Evolutionary conservation across 306 rosid species (phyloP).

Genomic region (Elaeagnus macrophylla): DNA sequence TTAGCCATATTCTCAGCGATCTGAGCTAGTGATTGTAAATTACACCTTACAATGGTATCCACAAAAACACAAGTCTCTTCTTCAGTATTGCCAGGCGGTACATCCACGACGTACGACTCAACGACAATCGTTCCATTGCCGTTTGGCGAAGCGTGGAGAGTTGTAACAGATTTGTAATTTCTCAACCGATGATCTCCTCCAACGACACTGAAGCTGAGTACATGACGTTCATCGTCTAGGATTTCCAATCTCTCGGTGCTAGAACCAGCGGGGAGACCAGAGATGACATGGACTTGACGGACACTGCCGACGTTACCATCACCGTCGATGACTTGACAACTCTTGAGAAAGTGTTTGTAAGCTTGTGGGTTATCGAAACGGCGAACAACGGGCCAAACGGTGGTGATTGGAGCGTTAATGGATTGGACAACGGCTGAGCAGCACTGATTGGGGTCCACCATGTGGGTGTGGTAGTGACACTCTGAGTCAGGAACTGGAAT

Average conservation of each 20-base stretch:
- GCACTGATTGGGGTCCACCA: slow-evolving; percentile 50
- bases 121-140: slow-evolving; percentile 65
- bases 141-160: slow-evolving; percentile 37
- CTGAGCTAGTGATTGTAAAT: slow-evolving; percentile 77
- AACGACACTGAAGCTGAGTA: slow-evolving; percentile 78
- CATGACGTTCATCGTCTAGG: slow-evolving; percentile 85
- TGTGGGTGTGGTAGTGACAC: slow-evolving; percentile 40
- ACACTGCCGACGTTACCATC: slow-evolving; percentile 64
- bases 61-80: slow-evolving; percentile 90
- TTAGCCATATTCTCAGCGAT: slow-evolving; percentile 59
- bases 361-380: slow-evolving; percentile 89
- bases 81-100: slow-evolving; percentile 69
- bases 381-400: slow-evolving; percentile 80
- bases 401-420: slow-evolving; percentile 52
- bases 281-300: slow-evolving; percentile 65
- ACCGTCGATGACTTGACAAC: slow-evolving; percentile 72
- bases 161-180: slow-evolving; percentile 81
- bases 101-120: slow-evolving; percentile 84
- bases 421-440: slow-evolving; percentile 65
- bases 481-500: slow-evolving; percentile 37
- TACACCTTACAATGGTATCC: slow-evolving; percentile 89
- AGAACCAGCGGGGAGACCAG: slow-evolving; percentile 81
- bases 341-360: slow-evolving; percentile 81
- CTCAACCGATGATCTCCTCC: slow-evolving; percentile 82
- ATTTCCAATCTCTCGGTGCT: slow-evolving; percentile 92